Evolutionary conservation across 106 monocot species (phyloP).

Genomic region (Dendrobium huoshanense): DNA sequence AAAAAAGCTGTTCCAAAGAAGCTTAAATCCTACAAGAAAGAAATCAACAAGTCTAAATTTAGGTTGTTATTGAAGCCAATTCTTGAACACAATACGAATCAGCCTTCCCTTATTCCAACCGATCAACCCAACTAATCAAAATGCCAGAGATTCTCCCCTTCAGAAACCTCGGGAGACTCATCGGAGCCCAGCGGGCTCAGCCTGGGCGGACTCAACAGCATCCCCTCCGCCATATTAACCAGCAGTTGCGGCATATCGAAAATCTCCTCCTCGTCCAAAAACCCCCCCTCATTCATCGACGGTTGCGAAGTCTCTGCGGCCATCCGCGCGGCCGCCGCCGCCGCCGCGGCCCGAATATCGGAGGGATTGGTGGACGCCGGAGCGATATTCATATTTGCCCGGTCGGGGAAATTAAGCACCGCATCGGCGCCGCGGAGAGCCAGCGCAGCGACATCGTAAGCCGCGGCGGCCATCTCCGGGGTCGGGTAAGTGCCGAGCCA

Average conservation of each 20-base stretch:
- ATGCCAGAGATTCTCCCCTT: conserved; percentile 51
- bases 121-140: conserved; percentile 14
- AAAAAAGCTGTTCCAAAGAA: no score
- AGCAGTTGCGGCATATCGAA: conserved; percentile 73
- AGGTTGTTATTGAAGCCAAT: no score
- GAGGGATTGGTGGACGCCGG: conserved; percentile 50
- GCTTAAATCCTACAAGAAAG: no score
- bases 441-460: conserved; percentile 78
- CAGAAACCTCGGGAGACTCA: conserved; percentile 44
- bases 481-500: conserved; percentile 85
- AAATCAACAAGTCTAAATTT: no score
- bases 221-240: conserved; percentile 81
- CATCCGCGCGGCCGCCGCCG: not conserved
- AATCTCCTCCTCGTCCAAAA: conserved; percentile 84
- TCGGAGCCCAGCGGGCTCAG: conserved; percentile 35
- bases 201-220: conserved; percentile 88
- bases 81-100: no score
- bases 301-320: not conserved
- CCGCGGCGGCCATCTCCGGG: conserved; percentile 74
- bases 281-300: not conserved
- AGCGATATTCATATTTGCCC: conserved; percentile 14
- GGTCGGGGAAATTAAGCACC: conserved; percentile 69
- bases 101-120: not conserved
- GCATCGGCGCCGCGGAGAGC: conserved; percentile 63
- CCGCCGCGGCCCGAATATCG: conserved; percentile 55